Conservation (phyloP, 352 stramenopile genomes). For the Vaucheria bursata region DNA sequence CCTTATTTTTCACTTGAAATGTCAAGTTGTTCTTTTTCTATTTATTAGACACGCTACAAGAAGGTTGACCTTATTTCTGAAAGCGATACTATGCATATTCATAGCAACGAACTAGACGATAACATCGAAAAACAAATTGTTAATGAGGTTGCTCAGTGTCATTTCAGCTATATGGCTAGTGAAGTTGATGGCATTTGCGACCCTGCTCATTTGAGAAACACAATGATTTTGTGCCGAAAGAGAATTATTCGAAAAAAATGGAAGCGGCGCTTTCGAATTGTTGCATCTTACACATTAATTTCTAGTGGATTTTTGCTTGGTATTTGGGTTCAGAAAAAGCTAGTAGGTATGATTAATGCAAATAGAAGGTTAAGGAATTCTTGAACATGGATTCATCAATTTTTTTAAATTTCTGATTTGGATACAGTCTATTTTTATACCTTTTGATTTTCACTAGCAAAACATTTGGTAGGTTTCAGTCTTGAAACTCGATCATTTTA, state of each 20-base stretch:
- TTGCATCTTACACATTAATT: not conserved
- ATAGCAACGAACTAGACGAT: constrained; percentile 2
- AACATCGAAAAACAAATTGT: constrained; percentile 23
- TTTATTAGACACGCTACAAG: not conserved
- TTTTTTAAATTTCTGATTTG: no score
- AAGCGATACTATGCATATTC: not conserved
- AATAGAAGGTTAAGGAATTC: no score
- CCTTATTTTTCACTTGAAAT: not conserved
- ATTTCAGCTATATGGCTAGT: constrained; percentile 36
- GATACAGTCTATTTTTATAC: no score
- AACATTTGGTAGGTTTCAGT: no score
- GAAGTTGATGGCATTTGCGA: not conserved
- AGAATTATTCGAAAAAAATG: not conserved
- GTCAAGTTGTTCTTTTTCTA: not conserved
- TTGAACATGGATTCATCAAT: no score
- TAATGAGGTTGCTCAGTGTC: constrained; percentile 20
- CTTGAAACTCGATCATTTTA: no score
- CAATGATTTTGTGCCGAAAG: not conserved
- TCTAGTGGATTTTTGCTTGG: not conserved
- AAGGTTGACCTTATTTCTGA: constrained; percentile 1
- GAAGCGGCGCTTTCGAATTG: not conserved
- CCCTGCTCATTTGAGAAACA: not conserved
- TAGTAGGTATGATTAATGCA: not conserved
- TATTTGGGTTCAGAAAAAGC: not conserved
- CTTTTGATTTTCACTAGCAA: no score